These are phyloP conservation scores for Triticum turgidum DNA, from an alignment of 176 grass and related monocot species.

Conservation along the genomic window DNA sequence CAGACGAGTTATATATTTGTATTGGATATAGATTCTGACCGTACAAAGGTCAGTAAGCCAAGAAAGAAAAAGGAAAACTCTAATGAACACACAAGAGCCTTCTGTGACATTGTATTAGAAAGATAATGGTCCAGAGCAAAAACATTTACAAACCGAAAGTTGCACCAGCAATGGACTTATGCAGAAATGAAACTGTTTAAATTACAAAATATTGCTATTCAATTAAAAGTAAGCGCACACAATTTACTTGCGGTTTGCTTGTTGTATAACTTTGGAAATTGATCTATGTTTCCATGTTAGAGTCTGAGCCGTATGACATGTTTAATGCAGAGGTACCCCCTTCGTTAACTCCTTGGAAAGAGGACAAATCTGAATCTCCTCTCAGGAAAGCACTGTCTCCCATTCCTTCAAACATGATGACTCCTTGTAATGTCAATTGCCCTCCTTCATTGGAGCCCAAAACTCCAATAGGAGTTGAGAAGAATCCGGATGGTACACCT, in stretches of 20 bases:
- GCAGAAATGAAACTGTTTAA: background rate
- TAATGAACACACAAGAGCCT: background rate
- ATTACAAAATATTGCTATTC: background rate
- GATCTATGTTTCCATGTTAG: background rate
- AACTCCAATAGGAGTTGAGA: constrained; percentile 48
- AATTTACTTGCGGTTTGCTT: constrained; percentile 26
- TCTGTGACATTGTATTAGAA: background rate
- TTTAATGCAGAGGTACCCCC: constrained; percentile 36
- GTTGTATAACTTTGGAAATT: constrained; percentile 9
- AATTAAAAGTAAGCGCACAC: background rate
- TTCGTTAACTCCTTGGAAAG: constrained; percentile 40
- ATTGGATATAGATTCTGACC: background rate
- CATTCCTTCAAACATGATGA: constrained; percentile 58
- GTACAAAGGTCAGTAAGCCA: background rate
- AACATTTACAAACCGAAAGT: background rate
- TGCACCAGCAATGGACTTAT: background rate
- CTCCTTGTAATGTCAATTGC: constrained; percentile 24
- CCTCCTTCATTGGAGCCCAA: constrained; percentile 31
- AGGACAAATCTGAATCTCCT: constrained; percentile 55
- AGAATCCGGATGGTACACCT: constrained; percentile 47
- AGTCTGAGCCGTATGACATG: constrained; percentile 1
- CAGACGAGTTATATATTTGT: background rate
- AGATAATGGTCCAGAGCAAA: background rate
- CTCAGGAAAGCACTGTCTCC: constrained; percentile 75
- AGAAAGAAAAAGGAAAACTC: background rate